A percentile compares a stretch with the other conserved stretches of the same genome.
Evolutionary conservation across 495 filamentous ascomycete species (phyloP).

Genomic region (Neurospora intermedia): DNA sequence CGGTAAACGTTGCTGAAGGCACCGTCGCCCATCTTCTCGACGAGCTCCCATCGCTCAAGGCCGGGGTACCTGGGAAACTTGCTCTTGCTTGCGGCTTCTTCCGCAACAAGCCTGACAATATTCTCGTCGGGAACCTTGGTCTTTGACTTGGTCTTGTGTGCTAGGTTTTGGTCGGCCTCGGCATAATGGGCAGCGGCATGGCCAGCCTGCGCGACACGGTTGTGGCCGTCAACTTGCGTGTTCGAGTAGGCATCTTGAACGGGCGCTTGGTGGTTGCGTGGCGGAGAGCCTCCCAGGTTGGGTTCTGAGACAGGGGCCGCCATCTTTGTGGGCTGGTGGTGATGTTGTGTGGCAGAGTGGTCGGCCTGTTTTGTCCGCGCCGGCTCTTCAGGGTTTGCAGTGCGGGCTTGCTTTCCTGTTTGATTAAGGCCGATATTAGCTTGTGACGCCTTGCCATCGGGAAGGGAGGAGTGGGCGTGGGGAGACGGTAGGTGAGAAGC

Average conservation of each 20-base stretch:
- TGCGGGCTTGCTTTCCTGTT: constrained; percentile 73
- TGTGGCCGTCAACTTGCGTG: constrained; percentile 46
- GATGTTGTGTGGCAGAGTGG: constrained; percentile 43
- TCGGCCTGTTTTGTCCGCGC: constrained; percentile 35
- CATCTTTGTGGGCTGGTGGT: constrained; percentile 23
- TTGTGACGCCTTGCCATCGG: not conserved
- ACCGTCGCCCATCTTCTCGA: constrained; percentile 98
- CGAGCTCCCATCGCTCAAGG: constrained; percentile 75
- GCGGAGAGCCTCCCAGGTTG: constrained; percentile 4
- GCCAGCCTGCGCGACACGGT: constrained; percentile 54
- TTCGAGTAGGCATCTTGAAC: constrained; percentile 43
- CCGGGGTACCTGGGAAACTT: constrained; percentile 89
- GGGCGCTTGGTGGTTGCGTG: constrained; percentile 4
- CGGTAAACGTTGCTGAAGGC: constrained; percentile 98
- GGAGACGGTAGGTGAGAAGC: not conserved
- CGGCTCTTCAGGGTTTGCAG: constrained; percentile 47
- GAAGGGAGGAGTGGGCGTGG: not conserved
- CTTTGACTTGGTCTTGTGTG: constrained; percentile 32
- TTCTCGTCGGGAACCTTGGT: constrained; percentile 49
- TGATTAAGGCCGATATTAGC: constrained; percentile 20
- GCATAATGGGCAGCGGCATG: constrained; percentile 45
- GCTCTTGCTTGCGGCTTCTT: constrained; percentile 73
- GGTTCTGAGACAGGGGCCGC: constrained; percentile 17
- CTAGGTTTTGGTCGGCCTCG: constrained; percentile 23
- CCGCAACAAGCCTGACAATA: constrained; percentile 75